Evolutionary conservation across 176 grass and related monocot genomes (phyloP).

Genomic region (Paspalum notatum): DNA sequence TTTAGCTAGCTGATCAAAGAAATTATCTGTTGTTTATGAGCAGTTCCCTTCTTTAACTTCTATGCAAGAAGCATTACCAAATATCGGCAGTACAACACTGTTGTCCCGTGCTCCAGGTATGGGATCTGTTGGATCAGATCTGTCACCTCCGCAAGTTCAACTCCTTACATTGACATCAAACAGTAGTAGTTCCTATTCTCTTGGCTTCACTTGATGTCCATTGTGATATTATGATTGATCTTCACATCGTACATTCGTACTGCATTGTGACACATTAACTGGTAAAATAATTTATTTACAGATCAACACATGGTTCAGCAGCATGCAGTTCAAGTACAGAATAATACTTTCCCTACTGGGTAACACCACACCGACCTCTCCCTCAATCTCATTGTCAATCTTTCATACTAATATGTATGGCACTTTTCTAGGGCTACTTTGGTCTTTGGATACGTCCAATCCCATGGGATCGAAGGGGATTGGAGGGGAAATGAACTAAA

Average conservation of each 20-base stretch:
- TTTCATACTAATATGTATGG: background rate
- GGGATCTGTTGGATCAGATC: conserved; percentile 37
- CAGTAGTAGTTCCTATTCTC: conserved; percentile 43
- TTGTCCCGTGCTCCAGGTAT: conserved; percentile 31
- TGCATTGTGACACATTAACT: conserved; percentile 5
- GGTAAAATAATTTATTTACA: conserved; percentile 23
- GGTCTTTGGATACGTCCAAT: too few relatives aligned
- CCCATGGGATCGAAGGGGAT: too few relatives aligned
- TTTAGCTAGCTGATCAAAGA: background rate
- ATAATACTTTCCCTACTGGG: conserved; percentile 38
- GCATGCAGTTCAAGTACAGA: conserved; percentile 36
- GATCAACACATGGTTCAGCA: conserved; percentile 50
- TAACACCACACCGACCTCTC: conserved; percentile 35
- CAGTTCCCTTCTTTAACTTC: conserved; percentile 66
- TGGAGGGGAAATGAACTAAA: too few relatives aligned
- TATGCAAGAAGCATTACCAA: conserved; percentile 65
- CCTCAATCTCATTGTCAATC: background rate
- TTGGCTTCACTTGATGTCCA: conserved; percentile 20
- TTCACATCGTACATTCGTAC: background rate
- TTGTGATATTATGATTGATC: background rate
- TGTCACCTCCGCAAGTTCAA: conserved; percentile 36
- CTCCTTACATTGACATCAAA: conserved; percentile 16
- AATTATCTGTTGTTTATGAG: background rate
- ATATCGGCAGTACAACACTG: conserved; percentile 28
- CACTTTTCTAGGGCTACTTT: background rate